Percentiles rank a stretch among this genome's conserved stretches.
Evolutionary conservation across 164 flowering plant species (phyloP).

Genomic region (Brasenia schreberi): DNA sequence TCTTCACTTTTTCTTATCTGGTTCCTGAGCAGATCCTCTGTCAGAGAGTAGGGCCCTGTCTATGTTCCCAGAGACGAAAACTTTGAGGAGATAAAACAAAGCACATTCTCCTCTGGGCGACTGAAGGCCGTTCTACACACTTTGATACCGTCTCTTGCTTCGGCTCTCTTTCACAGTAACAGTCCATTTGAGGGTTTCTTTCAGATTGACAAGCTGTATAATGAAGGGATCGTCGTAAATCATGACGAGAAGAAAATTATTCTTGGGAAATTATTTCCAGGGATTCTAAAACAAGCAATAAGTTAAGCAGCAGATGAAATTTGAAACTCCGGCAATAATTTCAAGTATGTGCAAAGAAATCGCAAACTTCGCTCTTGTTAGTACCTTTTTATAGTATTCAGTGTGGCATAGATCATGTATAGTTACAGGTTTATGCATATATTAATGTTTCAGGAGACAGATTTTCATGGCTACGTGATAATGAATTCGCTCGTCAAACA

Average conservation of each 20-base stretch:
- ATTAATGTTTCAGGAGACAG: conserved; percentile 24
- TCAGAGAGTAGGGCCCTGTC: conserved; percentile 12
- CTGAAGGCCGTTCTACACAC: conserved; percentile 12
- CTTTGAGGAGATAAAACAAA: conserved; percentile 19
- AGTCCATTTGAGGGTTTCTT: conserved; percentile 11
- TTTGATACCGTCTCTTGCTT: conserved; percentile 9
- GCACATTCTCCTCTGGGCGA: conserved; percentile 8
- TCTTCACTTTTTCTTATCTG: background rate
- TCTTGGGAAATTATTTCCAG: conserved; percentile 7
- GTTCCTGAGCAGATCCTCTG: conserved; percentile 14
- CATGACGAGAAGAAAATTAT: background rate
- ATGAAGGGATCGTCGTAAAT: too few relatives aligned
- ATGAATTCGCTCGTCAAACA: conserved; percentile 32
- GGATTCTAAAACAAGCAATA: conserved; percentile 9
- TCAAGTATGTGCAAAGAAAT: conserved; percentile 6
- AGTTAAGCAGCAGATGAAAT: conserved; percentile 14
- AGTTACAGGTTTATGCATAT: background rate
- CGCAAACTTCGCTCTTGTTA: background rate
- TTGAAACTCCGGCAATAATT: conserved; percentile 22
- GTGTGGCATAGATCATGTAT: background rate
- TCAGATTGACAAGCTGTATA: conserved; percentile 12
- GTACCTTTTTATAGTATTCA: background rate
- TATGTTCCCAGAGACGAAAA: conserved; percentile 36
- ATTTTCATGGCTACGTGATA: conserved; percentile 38
- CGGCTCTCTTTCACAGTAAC: too few relatives aligned